A percentile compares a stretch with the other conserved stretches of the same genome.
phyloP scores from a whole-genome alignment of 106 monocot species.

The Acanthochlamys bracteata region DNA sequence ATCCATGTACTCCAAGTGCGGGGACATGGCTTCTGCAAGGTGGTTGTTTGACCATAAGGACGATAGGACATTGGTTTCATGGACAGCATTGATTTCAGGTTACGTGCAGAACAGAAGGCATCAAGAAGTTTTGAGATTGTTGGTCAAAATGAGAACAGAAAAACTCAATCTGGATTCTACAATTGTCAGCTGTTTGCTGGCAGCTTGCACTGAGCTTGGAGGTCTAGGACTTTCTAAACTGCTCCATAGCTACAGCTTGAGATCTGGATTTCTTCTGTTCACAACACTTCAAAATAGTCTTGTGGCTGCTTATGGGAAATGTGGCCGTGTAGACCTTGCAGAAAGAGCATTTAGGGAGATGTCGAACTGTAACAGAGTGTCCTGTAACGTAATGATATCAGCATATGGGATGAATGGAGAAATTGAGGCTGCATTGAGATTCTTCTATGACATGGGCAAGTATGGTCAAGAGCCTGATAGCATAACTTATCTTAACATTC shows the following conservation, averaged over 20 bases:
- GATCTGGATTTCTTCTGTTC: slow-evolving; percentile 17
- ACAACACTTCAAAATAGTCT: slow-evolving; percentile 27
- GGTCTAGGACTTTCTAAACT: slow-evolving; percentile 20
- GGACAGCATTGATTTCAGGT: slow-evolving; percentile 41
- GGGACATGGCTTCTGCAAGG: slow-evolving; percentile 16
- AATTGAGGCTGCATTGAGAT: slow-evolving; percentile 20
- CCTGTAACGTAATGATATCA: slow-evolving; percentile 44
- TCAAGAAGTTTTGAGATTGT: slow-evolving; percentile 21
- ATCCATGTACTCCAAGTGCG: slow-evolving; percentile 37
- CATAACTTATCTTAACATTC: slow-evolving; percentile 27
- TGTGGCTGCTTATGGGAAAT: slow-evolving; percentile 35
- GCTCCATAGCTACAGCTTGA: slow-evolving; percentile 28
- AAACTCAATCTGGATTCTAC: slow-evolving; percentile 24
- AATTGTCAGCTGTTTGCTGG: slow-evolving; percentile 12
- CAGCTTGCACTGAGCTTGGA: slow-evolving; percentile 19
- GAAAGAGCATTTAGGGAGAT: slow-evolving; percentile 28
- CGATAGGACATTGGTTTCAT: slow-evolving; percentile 37
- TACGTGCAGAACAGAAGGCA: slow-evolving; percentile 22
- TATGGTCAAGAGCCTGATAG: slow-evolving; percentile 20
- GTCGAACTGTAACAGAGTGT: slow-evolving; percentile 11
- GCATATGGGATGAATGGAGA: slow-evolving; percentile 37
- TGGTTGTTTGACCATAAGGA: slow-evolving; percentile 14
- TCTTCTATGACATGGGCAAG: slow-evolving; percentile 29
- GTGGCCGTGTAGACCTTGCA: slow-evolving; percentile 18
- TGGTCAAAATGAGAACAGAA: slow-evolving; percentile 33